Evolutionary conservation across 305 asterid species (phyloP), one percentile per base, ranked within the genome.

Genomic region (Withania somnifera): DNA sequence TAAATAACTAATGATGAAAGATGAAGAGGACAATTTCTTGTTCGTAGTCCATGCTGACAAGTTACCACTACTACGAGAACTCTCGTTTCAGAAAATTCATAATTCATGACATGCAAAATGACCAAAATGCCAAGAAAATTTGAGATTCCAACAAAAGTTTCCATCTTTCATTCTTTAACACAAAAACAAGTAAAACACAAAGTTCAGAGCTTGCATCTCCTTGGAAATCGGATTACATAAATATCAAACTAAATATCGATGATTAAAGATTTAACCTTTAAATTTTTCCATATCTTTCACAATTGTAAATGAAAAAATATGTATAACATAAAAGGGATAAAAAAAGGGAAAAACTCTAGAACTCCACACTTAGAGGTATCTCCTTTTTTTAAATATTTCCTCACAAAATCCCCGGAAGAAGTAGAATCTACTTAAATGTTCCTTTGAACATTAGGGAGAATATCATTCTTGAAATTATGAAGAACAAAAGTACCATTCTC

Each of bases 311-410:
- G 51, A n/a, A 66, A 11, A 66, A 7, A 19, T 69, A 56, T 14
- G 15, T 63, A 15, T 24, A 30, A 71, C 20, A 42, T 13, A 6
- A 8, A 57, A 71, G 38, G 73, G 47, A 15, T 32, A 24, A 15
- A 19, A 15, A 19, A 4, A 36, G 7, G 86, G 92, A 89, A 14
- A 64, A 30, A 15, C 7, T 8, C 32, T 64, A 64, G 4, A 64
- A 30, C 3, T 61, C 42, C 69, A 61, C 13, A 30, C 71, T 30
- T 82, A 91, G 94, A 86, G 93, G 90, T 30, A 84, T 66, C 19
- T 87, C 90, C 60, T 81, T 85, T 87, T 77, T 82, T 81, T 78
- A 88, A 30, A 89, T n/a, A 84, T 32, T 82, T 85, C 76, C 86
- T 90, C 53, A 78, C 15, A 71, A 19, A 71, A 36, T 80, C 9